These are phyloP conservation scores for Neopestalotiopsis clavispora DNA, from an alignment of 2,329 filamentous ascomycete species.

Conservation along the genomic window DNA sequence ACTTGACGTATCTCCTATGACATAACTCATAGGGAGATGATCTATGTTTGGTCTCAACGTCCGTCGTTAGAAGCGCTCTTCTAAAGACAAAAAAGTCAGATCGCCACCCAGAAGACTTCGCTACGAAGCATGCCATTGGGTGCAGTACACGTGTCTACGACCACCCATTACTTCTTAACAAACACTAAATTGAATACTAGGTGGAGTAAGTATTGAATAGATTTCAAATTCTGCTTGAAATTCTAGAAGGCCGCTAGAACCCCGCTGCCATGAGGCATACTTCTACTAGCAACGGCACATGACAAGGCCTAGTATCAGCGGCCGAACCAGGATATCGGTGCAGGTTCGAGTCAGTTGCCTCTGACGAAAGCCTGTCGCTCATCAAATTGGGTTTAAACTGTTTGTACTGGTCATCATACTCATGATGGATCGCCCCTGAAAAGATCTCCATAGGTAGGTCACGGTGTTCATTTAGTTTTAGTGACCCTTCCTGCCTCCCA, in stretches of 20 bases:
- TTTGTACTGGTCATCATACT: not conserved
- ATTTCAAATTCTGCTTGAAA: not conserved
- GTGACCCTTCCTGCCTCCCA: not conserved
- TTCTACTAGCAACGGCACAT: not conserved
- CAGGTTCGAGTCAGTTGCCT: not conserved
- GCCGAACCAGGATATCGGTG: not conserved
- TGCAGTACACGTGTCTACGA: not conserved
- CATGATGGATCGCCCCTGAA: not conserved
- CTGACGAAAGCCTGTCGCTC: not conserved
- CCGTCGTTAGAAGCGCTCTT: not conserved
- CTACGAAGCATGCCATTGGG: not conserved
- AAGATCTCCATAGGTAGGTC: not conserved
- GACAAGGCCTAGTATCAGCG: not conserved
- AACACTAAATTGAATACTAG: not conserved
- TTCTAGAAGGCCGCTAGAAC: conserved; percentile 2
- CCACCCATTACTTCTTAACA: not conserved
- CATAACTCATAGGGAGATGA: not conserved
- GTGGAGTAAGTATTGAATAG: not conserved
- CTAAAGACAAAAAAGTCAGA: not conserved
- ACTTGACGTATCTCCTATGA: too few species aligned
- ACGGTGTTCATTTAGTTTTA: not conserved
- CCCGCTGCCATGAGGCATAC: not conserved
- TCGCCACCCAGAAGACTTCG: not conserved
- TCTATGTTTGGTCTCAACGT: not conserved
- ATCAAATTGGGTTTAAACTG: not conserved